Conservation (phyloP, 2,329 filamentous ascomycete genomes). For the Penicillium occitanis region DNA sequence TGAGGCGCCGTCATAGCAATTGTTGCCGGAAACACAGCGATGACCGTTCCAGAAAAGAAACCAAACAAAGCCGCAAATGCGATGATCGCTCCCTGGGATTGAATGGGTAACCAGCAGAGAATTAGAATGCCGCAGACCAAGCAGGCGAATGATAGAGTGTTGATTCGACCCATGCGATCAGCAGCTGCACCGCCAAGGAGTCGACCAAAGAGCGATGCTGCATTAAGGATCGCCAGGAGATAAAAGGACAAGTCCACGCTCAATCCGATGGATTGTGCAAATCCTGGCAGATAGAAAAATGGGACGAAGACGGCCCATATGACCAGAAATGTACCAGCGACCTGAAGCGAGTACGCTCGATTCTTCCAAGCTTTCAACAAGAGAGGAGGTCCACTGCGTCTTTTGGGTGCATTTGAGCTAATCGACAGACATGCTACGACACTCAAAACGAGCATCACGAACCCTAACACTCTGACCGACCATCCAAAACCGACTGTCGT, state of each 20-base stretch:
- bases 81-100: constrained; percentile 30
- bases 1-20: constrained; percentile 23
- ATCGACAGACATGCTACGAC: constrained; percentile 38
- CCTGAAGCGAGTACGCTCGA: constrained; percentile 25
- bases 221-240: constrained; percentile 34
- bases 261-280: constrained; percentile 29
- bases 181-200: constrained; percentile 35
- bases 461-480: constrained; percentile 53
- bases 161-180: constrained; percentile 35
- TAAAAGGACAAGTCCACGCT: constrained; percentile 28
- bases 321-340: constrained; percentile 27
- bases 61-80: constrained; percentile 35
- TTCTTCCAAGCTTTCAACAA: constrained; percentile 28
- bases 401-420: constrained; percentile 27
- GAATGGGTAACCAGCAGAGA: constrained; percentile 31
- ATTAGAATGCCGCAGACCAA: constrained; percentile 32
- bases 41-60: constrained; percentile 37
- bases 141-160: constrained; percentile 29
- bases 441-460: constrained; percentile 49
- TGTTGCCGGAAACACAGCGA: constrained; percentile 26
- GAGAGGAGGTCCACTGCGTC: constrained; percentile 33
- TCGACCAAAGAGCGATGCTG: constrained; percentile 37
- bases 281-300: constrained; percentile 34
- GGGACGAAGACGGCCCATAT: constrained; percentile 33
- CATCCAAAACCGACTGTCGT: constrained; percentile 49